Evolutionary conservation across 129 eudicot genomes (phyloP).

Genomic region (Tagetes erecta): DNA sequence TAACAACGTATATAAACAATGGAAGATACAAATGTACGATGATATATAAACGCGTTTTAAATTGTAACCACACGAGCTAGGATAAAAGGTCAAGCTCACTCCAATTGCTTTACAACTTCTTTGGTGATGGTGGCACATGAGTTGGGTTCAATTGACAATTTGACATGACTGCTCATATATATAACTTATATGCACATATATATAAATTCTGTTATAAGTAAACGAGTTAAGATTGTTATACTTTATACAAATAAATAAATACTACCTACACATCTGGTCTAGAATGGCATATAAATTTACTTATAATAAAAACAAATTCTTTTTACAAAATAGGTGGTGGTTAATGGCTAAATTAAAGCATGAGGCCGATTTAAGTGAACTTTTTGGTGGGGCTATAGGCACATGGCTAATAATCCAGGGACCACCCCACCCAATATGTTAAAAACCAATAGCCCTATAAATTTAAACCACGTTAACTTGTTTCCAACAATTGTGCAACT

Average conservation of each 20-base stretch:
- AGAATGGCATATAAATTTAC: not conserved
- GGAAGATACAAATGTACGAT: no score
- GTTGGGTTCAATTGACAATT: slow-evolving; percentile 2
- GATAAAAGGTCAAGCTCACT: not conserved
- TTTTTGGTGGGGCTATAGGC: slow-evolving; percentile 31
- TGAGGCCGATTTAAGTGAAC: slow-evolving; percentile 23
- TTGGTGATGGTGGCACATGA: not conserved
- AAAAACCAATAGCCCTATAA: not conserved
- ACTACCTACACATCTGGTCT: not conserved
- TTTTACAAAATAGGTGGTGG: slow-evolving; percentile 22
- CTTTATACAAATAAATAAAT: not conserved
- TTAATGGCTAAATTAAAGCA: slow-evolving; percentile 10
- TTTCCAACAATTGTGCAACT: slow-evolving; percentile 1
- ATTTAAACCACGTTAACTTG: not conserved
- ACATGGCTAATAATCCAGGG: slow-evolving; percentile 26
- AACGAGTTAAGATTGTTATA: not conserved
- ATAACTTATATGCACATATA: not conserved
- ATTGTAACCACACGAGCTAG: not conserved
- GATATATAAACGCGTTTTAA: not conserved
- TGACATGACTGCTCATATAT: not conserved
- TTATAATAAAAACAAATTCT: not conserved
- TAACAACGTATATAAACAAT: no score
- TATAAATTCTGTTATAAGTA: not conserved
- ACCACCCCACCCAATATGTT: slow-evolving; percentile 1
- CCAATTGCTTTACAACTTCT: not conserved